A percentile compares a stretch with the other conserved stretches of the same genome.
Conservation (phyloP, 306 rosid genomes). For the Pterocarpus macrocarpus region DNA sequence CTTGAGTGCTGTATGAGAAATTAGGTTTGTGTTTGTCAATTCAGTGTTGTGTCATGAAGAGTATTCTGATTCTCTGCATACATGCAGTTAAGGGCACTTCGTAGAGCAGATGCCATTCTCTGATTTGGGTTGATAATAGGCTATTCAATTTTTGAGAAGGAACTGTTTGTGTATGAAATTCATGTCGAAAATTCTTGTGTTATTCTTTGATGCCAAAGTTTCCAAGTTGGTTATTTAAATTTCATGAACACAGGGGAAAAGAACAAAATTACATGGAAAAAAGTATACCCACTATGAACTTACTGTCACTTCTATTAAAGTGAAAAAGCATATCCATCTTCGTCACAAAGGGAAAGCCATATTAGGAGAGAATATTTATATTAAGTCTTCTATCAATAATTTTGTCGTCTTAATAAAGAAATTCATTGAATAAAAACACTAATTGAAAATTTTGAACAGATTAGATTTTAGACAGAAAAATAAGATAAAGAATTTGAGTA, state of each 20-base stretch:
- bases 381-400: too few species aligned
- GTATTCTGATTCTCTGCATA: conserved; percentile 37
- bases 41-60: not conserved
- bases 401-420: too few species aligned
- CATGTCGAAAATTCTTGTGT: not conserved
- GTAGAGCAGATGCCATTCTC: conserved; percentile 21
- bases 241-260: not conserved
- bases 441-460: too few species aligned
- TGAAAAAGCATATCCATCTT: not conserved
- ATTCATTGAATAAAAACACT: too few species aligned
- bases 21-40: conserved; percentile 19
- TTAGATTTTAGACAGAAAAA: not conserved
- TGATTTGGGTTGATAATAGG: not conserved
- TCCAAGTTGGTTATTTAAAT: conserved; percentile 25
- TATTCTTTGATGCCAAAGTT: conserved; percentile 12
- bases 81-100: conserved; percentile 17
- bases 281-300: not conserved
- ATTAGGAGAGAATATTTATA: too few species aligned
- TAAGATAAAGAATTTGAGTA: too few species aligned
- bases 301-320: not conserved
- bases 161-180: not conserved
- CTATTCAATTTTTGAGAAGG: not conserved
- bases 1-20: not conserved
- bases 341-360: not conserved
- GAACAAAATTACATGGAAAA: not conserved